phyloP scores from a whole-genome alignment of 352 stramenopile species.

The Thraustochytrium striatum region DNA sequence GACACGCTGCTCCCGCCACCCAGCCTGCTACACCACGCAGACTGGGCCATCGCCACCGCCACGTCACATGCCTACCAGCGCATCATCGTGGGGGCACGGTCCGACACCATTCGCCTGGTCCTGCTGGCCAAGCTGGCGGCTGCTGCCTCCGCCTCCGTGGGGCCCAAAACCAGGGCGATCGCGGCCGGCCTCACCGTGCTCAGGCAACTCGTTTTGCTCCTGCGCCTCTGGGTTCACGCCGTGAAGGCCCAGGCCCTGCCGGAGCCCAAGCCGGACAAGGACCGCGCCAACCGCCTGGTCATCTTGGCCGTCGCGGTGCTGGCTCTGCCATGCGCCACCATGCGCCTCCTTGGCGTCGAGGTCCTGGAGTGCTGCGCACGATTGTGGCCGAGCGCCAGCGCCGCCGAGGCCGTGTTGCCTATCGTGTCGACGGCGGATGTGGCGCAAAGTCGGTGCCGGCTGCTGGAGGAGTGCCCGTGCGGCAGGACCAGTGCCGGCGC shows the following conservation, averaged over 20 bases:
- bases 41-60: constrained; percentile 35
- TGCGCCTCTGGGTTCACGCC: constrained; percentile 25
- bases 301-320: background rate
- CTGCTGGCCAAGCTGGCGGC: background rate
- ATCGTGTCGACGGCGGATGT: no score
- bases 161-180: background rate
- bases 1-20: background rate
- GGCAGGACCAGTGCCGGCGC: no score
- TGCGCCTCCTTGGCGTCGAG: background rate
- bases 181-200: constrained; percentile 5
- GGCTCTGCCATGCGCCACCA: constrained; percentile 10
- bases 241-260: background rate
- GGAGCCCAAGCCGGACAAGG: background rate
- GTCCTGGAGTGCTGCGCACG: background rate
- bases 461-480: no score
- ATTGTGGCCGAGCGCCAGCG: background rate
- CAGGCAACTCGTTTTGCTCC: background rate
- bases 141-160: background rate
- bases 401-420: background rate
- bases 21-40: constrained; percentile 6
- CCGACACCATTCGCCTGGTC: background rate
- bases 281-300: background rate
- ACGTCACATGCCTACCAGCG: constrained; percentile 30
- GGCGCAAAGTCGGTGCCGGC: no score
- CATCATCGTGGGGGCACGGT: background rate